These are phyloP conservation scores for Triangularia verruculosa DNA, from an alignment of 2,329 filamentous ascomycete genomes.

Conservation along the genomic window DNA sequence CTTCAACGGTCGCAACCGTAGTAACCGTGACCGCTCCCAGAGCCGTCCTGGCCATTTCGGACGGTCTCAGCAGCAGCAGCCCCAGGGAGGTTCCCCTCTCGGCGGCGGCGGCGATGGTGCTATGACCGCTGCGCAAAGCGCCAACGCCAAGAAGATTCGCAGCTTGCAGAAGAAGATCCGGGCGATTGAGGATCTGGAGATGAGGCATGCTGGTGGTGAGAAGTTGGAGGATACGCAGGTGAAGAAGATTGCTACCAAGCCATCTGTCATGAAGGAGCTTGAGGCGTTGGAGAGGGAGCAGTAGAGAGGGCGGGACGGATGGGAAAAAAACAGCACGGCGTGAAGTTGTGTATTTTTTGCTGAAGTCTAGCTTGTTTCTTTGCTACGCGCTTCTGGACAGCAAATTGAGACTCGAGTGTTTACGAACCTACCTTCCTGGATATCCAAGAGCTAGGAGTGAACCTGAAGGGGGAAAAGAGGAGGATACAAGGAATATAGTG, in stretches of 20 bases:
- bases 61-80: conserved; percentile 6
- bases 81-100: conserved; percentile 34
- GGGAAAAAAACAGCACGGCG: conserved; percentile 1
- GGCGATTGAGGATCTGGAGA: conserved; percentile 96
- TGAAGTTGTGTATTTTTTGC: not conserved
- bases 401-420: not conserved
- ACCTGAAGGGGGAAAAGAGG: not conserved
- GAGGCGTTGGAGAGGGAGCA: conserved; percentile 51
- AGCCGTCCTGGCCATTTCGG: conserved; percentile 25
- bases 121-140: conserved; percentile 52
- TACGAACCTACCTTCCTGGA: not conserved
- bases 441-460: not conserved
- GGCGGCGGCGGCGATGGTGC: conserved; percentile 52
- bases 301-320: not conserved
- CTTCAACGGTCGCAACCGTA: conserved; percentile 49
- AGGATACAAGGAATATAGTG: not conserved
- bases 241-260: conserved; percentile 94
- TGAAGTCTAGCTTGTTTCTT: not conserved
- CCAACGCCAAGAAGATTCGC: conserved; percentile 92
- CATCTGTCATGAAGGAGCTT: conserved; percentile 78
- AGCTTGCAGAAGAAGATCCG: conserved; percentile 95
- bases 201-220: conserved; percentile 90
- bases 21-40: conserved; percentile 41
- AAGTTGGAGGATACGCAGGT: conserved; percentile 98
- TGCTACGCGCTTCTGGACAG: not conserved